phyloP scores from a whole-genome alignment of 768 basidiomycete genomes.

The Crepidotus variabilis region DNA sequence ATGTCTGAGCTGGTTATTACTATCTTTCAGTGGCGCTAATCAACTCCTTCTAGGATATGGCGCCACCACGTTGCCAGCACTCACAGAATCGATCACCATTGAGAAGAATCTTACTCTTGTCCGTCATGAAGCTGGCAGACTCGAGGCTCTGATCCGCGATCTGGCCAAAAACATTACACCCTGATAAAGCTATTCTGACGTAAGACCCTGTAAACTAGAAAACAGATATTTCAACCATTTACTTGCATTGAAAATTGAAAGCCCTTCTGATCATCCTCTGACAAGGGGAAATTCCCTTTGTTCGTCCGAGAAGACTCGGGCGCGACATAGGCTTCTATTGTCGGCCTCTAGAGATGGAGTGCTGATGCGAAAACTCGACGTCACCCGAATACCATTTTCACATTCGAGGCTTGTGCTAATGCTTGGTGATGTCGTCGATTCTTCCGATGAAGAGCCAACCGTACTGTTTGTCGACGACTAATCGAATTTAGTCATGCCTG shows the following conservation, averaged over 20 bases:
- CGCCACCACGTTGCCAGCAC: slow-evolving; percentile 77
- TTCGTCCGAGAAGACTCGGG: slow-evolving; percentile 10
- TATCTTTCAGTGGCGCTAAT: background rate
- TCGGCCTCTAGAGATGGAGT: slow-evolving; percentile 14
- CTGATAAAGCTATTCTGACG: slow-evolving; percentile 1
- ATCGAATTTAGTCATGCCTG: background rate
- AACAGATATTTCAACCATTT: too few relatives aligned
- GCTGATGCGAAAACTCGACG: slow-evolving; percentile 10
- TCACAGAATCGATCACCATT: slow-evolving; percentile 72
- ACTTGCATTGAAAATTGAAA: too few relatives aligned
- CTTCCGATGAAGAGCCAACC: background rate
- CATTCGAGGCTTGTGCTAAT: background rate
- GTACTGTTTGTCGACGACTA: background rate
- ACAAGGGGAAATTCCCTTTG: background rate
- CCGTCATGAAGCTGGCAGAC: slow-evolving; percentile 53
- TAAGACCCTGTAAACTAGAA: too few relatives aligned
- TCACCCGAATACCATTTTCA: background rate
- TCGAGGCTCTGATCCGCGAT: slow-evolving; percentile 49
- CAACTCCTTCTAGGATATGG: slow-evolving; percentile 58
- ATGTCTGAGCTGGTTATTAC: slow-evolving; percentile 16
- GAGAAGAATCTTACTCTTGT: slow-evolving; percentile 64
- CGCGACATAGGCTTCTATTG: slow-evolving; percentile 13
- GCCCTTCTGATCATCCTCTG: background rate
- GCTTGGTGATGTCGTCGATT: background rate
- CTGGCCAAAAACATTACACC: slow-evolving; percentile 40